Base-by-base conservation (phyloP, 371 early-diverging fungal genomes). In the Encephalitozoon cuniculi region DNA sequence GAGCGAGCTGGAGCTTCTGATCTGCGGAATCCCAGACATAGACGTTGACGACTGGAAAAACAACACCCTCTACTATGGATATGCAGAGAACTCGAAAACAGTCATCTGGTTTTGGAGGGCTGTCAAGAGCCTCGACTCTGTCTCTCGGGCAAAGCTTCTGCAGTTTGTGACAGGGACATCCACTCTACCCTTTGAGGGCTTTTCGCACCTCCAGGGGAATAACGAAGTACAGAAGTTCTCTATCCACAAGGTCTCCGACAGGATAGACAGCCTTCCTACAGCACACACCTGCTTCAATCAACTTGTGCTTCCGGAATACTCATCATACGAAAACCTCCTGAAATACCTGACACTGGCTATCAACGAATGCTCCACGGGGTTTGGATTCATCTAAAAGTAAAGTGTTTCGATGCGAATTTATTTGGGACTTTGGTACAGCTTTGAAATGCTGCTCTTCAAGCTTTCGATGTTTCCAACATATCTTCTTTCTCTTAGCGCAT, bases 101-200 rank as follows among this genome's bases (percentile, higher is more conserved):
- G 89, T 97, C 53, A 92, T 93, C 82, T 94, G 95, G 94, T 96
- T 96, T 88, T 97, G 98, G 98, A 87, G 94, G 34, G 94, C 93
- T 0, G 95, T 97, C 9, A 89, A 95, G n/a, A 90, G 91, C 75
- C 94, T 95, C 84, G 90, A 91, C 78, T 93, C 93, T 82, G 94
- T 94, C 85, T 93, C 96, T 84, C 87, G 93, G 2, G 95, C 98
- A 26, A 94, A 94, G 83, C 85, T 97, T 65, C 86, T 97, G 55
- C 96, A 96, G 84, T 97, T 95, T 87, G 91, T 90, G 21, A 97
- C 98, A 0, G 96, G 98, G 25, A 96, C 96, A 0, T 92, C 93
- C 40, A 95, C 94, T 79, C 93, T 97, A 21, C 98, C 96, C 5
- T 85, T 96, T 25, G 95, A 93, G 18, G 97, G 98, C 12, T 96